Base-by-base conservation (phyloP, 768 basidiomycete genomes). In the Tricholoma matsutake region DNA sequence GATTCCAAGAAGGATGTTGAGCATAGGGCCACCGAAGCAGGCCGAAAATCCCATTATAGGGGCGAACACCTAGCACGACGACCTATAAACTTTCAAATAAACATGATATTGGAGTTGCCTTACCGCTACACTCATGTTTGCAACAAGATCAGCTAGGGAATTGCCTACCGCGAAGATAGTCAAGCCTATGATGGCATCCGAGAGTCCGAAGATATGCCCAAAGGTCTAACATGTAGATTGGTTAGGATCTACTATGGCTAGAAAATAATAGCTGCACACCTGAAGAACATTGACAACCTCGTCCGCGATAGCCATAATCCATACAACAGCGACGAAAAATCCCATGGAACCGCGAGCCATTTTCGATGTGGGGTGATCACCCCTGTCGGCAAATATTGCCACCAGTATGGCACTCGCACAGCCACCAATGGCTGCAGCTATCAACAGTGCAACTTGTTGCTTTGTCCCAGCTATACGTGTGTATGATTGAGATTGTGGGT, bases 251-350 rank as follows among this genome's bases (percentile, higher is more conserved):
- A 8, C 4, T 16, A 11, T 0, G 20, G 29, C 16, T 2, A 22
- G 39, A 39, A 41, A 20, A n/a, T 7, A 9, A 14, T 1, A 4
- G 65, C n/a, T 8, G 34, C 82, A 60, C 49, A 96, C 96, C 78
- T 90, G 87, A 9, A 98, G 81, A 10, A 98, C 88, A 53, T 89
- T 83, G 31, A 98, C 94, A 2, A 96, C 94, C 71, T 98, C 96
- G 71, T 97, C 95, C 1, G 96, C 95, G 53, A 98, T 95, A 6
- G 91, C 94, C 86, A 98, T 96, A 67, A 99, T 98, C 96, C 97
- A 99, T 7, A 98, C 87, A 62, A 98, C 85, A 2, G 94, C 82
- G 28, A 96, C 89, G 20, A 88, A 71, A 76, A 99, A 99, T 0
- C 97, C 96, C 81, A 96, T 88, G 22, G 87, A 89, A 69, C 94